Base-by-base conservation (phyloP, 108 stramenopile species). In the Fistulifera solaris region DNA sequence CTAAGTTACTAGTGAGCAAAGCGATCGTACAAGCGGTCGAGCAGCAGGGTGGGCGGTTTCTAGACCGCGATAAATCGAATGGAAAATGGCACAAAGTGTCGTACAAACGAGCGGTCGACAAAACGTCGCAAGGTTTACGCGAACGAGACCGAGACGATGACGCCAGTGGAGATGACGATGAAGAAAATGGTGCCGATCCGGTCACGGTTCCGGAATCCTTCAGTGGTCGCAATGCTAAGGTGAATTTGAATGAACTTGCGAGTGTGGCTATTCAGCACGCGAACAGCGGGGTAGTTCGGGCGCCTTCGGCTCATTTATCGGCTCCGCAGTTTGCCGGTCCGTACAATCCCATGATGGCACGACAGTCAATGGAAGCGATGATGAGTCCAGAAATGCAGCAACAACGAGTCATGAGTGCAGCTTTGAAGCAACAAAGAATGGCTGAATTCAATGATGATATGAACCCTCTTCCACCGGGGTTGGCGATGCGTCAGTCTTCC, bases 51-150 rank as follows among this genome's bases (percentile, higher is more conserved):
- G 77, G 83, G 10, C 61, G 78, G n/a, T 84, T 80, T 50, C 41
- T 84, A 17, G 71, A 83, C 55, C 38, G 44, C 26, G 59, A 67
- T 43, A 58, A 60, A n/a, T 55, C 65, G 21, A 54, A 52, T 10
- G 62, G 55, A 13, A 43, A 49, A 7, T 87, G 80, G 80, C 48
- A 52, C 15, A 52, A 67, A 35, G 72, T 87, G n/a, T 45, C 62
- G 11, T 78, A 78, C 47, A 73, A 72, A 50, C 65, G 72, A 35
- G 67, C 80, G 1, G 70, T 73, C 18, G 76, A 80, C 47, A 87
- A 87, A 62, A 81, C 82, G 13, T 73, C 74, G 0, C 86, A 87
- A 63, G 82, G 81, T 3, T 58, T 87, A 38, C 61, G 86, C 46
- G 86, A 87, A 52, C 70, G 70, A 41, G 77, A 76, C 5, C 67